These are phyloP conservation scores for Myxozyma melibiosi DNA, from an alignment of 805 yeast species.

Conservation along the genomic window DNA sequence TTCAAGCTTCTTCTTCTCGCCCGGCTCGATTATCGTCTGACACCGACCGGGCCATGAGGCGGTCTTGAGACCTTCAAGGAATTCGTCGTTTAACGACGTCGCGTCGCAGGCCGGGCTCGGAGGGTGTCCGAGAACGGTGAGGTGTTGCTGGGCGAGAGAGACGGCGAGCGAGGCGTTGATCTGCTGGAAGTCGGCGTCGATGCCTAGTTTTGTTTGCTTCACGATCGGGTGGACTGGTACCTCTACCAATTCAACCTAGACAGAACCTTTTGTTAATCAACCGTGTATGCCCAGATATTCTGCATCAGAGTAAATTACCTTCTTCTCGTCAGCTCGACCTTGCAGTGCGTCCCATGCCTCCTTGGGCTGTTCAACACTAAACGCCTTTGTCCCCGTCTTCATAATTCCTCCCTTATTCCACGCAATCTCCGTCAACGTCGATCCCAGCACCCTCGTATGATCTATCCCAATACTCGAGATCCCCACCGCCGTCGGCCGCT, in stretches of 20 bases:
- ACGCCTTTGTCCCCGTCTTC: conserved; percentile 67
- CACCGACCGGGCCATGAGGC: conserved; percentile 97
- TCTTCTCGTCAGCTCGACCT: conserved; percentile 69
- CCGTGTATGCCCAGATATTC: no score
- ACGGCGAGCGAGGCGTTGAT: conserved; percentile 88
- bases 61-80: conserved; percentile 56
- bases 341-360: conserved; percentile 51
- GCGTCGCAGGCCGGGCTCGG: not conserved
- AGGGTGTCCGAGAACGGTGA: conserved; percentile 49
- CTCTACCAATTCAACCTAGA: conserved; percentile 41
- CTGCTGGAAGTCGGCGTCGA: conserved; percentile 81
- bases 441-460: conserved; percentile 83
- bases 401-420: conserved; percentile 97
- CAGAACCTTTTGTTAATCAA: no score
- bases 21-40: conserved; percentile 51
- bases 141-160: conserved; percentile 63
- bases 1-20: conserved; percentile 50
- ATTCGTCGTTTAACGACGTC: conserved; percentile 33
- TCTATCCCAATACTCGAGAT: conserved; percentile 87
- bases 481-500: conserved; percentile 80
- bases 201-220: conserved; percentile 53
- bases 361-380: conserved; percentile 62
- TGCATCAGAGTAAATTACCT: conserved; percentile 51
- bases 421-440: conserved; percentile 84
- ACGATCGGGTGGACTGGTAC: conserved; percentile 44